phyloP scores from a whole-genome alignment of 2,329 filamentous ascomycete genomes.

The Colletotrichum echinochloae region DNA sequence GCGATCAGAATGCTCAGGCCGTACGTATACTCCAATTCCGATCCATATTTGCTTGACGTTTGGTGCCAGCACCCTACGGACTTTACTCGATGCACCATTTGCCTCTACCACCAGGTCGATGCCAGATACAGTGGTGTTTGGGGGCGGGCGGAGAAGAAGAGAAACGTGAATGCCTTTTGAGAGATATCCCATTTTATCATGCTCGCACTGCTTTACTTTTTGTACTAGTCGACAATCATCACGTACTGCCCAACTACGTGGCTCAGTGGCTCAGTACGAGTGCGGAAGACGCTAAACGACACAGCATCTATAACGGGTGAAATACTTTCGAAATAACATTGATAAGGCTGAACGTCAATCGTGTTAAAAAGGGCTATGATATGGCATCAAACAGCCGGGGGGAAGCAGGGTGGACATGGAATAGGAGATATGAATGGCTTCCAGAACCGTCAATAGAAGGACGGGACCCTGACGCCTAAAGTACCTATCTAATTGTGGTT shows the following conservation, averaged over 20 bases:
- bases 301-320: neutral
- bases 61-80: slow-evolving; percentile 51
- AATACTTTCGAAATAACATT: no score
- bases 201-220: slow-evolving; percentile 54
- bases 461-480: slow-evolving; percentile 6
- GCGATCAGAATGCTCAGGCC: slow-evolving; percentile 56
- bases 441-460: neutral
- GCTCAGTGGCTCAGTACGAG: neutral
- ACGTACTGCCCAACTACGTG: slow-evolving; percentile 60
- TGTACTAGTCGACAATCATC: slow-evolving; percentile 58
- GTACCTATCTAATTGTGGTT: no score
- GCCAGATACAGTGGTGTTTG: slow-evolving; percentile 48
- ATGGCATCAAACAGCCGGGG: neutral
- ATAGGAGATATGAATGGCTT: neutral
- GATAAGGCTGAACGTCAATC: neutral
- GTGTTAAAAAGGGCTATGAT: neutral
- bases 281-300: neutral
- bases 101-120: slow-evolving; percentile 56
- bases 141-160: neutral
- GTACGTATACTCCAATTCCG: slow-evolving; percentile 58
- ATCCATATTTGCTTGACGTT: slow-evolving; percentile 58
- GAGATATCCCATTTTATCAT: slow-evolving; percentile 63
- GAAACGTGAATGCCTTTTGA: slow-evolving; percentile 53
- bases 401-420: no score
- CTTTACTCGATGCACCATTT: slow-evolving; percentile 54